Evolutionary conservation across 306 rosid species (phyloP).

Genomic region (Cicer arietinum): DNA sequence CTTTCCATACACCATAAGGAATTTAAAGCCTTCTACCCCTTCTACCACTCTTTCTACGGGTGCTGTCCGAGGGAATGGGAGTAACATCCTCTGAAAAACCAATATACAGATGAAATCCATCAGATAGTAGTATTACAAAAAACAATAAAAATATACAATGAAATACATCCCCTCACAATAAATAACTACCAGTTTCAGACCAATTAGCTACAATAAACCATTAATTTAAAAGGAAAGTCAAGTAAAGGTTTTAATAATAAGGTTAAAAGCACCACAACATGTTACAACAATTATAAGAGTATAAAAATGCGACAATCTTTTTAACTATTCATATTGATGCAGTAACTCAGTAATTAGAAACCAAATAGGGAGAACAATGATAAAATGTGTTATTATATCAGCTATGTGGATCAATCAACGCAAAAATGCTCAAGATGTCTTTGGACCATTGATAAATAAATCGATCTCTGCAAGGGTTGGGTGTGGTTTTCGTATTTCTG

Average conservation of each 20-base stretch:
- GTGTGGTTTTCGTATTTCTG: neutral
- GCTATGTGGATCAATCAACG: neutral
- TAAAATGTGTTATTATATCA: neutral
- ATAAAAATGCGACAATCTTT: neutral
- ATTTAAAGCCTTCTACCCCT: constrained; percentile 83
- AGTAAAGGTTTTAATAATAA: neutral
- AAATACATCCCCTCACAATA: neutral
- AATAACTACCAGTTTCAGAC: neutral
- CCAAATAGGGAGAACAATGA: neutral
- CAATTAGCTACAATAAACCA: neutral
- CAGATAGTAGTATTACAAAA: neutral
- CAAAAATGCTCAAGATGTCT: neutral
- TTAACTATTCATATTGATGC: neutral
- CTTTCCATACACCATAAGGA: constrained; percentile 24
- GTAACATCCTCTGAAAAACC: constrained; percentile 85
- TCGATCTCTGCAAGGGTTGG: neutral
- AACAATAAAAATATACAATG: neutral
- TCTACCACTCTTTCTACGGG: constrained; percentile 94
- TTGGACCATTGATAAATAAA: too few relatives aligned
- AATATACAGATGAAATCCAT: neutral
- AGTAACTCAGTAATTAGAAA: neutral
- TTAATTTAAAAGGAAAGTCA: neutral
- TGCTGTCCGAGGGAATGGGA: constrained; percentile 90
- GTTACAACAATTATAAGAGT: too few relatives aligned
- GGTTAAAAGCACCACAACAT: constrained; percentile 2